Conservation (phyloP, 2,329 filamentous ascomycete species). For the Alternaria dauci region DNA sequence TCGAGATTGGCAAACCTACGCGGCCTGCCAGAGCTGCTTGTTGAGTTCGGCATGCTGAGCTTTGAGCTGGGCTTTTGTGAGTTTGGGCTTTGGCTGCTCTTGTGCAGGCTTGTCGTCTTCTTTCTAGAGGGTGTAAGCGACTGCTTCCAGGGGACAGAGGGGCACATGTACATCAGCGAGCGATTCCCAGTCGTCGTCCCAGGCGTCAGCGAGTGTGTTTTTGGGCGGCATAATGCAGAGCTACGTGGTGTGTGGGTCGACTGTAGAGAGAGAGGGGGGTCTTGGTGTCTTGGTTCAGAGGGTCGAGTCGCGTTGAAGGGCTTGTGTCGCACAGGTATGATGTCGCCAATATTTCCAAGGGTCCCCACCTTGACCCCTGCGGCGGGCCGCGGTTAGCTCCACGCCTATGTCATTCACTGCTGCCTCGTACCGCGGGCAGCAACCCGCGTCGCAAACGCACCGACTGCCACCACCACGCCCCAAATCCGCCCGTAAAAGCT, state of each 20-base stretch:
- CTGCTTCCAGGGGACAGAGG: constrained; percentile 7
- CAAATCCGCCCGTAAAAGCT: background rate
- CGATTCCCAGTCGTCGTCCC: constrained; percentile 91
- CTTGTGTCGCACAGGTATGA: constrained; percentile 3
- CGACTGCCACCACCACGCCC: constrained; percentile 1
- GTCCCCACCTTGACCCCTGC: constrained; percentile 16
- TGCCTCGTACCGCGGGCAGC: constrained; percentile 9
- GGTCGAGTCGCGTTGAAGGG: constrained; percentile 1
- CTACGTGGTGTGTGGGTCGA: background rate
- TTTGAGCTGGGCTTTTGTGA: constrained; percentile 78
- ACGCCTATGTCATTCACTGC: constrained; percentile 19
- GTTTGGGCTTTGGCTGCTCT: constrained; percentile 55
- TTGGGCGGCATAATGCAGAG: constrained; percentile 44
- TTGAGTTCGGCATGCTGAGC: constrained; percentile 85
- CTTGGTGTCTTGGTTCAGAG: background rate
- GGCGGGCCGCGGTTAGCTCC: constrained; percentile 21
- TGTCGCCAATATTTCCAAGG: constrained; percentile 21
- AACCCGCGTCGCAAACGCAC: constrained; percentile 10
- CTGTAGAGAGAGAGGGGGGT: background rate
- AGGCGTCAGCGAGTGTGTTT: constrained; percentile 66
- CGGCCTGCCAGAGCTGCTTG: constrained; percentile 86
- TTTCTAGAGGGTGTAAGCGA: constrained; percentile 42
- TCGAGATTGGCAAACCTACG: constrained; percentile 63
- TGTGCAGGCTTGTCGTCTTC: constrained; percentile 50
- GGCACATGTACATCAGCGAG: constrained; percentile 70